A percentile compares a stretch with the other conserved stretches of the same genome.
These are phyloP conservation scores for Diaporthe ilicicola DNA, from an alignment of 2,329 filamentous ascomycete genomes.

Conservation along the genomic window DNA sequence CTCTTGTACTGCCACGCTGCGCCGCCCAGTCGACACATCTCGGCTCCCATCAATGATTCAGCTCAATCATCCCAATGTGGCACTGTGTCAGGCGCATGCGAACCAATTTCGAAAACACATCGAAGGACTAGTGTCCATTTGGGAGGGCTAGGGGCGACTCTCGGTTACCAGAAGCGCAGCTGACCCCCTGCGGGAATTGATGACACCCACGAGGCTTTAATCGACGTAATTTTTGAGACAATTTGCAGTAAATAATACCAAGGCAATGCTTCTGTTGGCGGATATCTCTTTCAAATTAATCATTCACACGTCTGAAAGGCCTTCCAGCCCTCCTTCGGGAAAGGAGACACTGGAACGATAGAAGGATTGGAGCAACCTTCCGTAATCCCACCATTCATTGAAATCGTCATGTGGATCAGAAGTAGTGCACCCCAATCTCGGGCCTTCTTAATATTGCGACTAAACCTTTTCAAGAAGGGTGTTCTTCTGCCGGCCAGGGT, in stretches of 20 bases:
- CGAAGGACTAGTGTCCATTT: neutral
- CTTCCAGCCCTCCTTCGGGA: neutral
- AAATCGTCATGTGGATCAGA: slow-evolving; percentile 6
- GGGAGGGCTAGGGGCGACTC: neutral
- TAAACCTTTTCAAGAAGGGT: neutral
- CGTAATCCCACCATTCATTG: neutral
- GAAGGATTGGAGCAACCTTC: neutral
- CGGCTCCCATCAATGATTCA: neutral
- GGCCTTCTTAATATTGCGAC: neutral
- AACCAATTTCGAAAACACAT: neutral
- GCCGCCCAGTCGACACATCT: neutral
- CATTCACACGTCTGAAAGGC: neutral
- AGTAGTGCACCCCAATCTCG: neutral
- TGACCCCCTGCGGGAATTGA: neutral
- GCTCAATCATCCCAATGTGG: neutral
- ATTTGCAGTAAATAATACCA: neutral
- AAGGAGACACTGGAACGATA: neutral
- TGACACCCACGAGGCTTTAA: neutral
- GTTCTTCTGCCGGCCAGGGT: neutral
- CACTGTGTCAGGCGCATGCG: neutral
- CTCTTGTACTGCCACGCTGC: neutral
- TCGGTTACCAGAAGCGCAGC: neutral
- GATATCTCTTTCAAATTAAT: neutral
- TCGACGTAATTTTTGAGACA: slow-evolving; percentile 3
- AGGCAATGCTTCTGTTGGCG: neutral